These are phyloP conservation scores for Macrophomina tecta DNA, from an alignment of 2,329 filamentous ascomycete species.

Conservation along the genomic window DNA sequence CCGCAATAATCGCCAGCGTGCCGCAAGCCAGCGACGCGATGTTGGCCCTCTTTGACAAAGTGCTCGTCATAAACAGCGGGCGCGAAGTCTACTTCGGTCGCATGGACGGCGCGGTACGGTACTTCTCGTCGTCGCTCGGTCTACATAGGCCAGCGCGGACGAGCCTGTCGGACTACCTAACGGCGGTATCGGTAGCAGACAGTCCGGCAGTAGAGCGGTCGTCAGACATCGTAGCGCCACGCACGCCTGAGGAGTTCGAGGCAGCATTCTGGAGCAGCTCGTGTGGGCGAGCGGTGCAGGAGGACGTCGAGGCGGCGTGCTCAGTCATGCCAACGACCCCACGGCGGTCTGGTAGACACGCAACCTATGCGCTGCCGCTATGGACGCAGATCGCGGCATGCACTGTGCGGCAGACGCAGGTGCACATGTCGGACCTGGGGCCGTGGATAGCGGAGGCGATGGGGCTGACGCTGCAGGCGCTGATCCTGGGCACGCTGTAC, in stretches of 20 bases:
- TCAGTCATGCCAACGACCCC: neutral
- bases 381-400: neutral
- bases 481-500: slow-evolving; percentile 4
- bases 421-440: neutral
- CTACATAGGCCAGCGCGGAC: slow-evolving; percentile 71
- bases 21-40: slow-evolving; percentile 60
- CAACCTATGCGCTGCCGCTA: neutral
- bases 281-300: neutral
- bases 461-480: neutral
- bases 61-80: slow-evolving; percentile 75
- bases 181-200: slow-evolving; percentile 37
- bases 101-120: slow-evolving; percentile 63
- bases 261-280: neutral
- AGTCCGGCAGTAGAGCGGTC: neutral
- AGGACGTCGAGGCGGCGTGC: neutral
- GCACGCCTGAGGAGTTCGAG: neutral
- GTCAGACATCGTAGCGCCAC: neutral
- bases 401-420: neutral
- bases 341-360: neutral
- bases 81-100: slow-evolving; percentile 78
- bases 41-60: slow-evolving; percentile 68
- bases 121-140: slow-evolving; percentile 69
- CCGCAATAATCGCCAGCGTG: slow-evolving; percentile 61
- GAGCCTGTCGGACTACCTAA: slow-evolving; percentile 77
- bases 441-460: neutral